phyloP scores from a whole-genome alignment of 352 stramenopile genomes.

The Phytophthora melonis region DNA sequence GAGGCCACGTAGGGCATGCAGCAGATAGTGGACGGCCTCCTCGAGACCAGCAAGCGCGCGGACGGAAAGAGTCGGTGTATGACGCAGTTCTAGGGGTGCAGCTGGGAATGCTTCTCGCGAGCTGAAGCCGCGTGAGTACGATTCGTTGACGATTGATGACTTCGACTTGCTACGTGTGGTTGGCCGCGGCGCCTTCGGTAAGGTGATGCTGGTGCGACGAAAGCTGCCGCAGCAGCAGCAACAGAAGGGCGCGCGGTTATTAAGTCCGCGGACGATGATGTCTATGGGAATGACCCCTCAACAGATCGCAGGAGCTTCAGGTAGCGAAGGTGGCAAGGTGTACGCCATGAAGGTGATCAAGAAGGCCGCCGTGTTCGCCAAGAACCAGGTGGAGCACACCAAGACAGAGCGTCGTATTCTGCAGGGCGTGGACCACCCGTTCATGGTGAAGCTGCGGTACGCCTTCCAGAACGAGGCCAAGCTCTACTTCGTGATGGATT shows the following conservation, averaged over 20 bases:
- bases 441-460: slow-evolving; percentile 88
- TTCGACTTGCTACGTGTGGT: slow-evolving; percentile 98
- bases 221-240: slow-evolving; percentile 49
- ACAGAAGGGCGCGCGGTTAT: slow-evolving; percentile 41
- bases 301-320: slow-evolving; percentile 41
- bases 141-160: slow-evolving; percentile 90
- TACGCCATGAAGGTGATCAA: slow-evolving; percentile 95
- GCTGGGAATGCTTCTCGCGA: slow-evolving; percentile 31
- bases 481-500: slow-evolving; percentile 92
- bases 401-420: slow-evolving; percentile 92
- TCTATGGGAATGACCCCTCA: slow-evolving; percentile 50
- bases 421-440: slow-evolving; percentile 86
- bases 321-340: slow-evolving; percentile 54
- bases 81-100: slow-evolving; percentile 31
- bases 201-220: slow-evolving; percentile 91
- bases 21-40: slow-evolving; percentile 16
- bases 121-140: slow-evolving; percentile 53
- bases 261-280: slow-evolving; percentile 50
- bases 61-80: slow-evolving; percentile 34
- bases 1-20: background rate
- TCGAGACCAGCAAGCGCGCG: slow-evolving; percentile 15
- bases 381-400: slow-evolving; percentile 93
- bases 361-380: slow-evolving; percentile 88
- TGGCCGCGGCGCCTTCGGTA: slow-evolving; percentile 97
- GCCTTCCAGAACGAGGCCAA: slow-evolving; percentile 88